Evolutionary conservation across 495 filamentous ascomycete genomes (phyloP), one percentile per base, ranked within the genome.

Genomic region (Tuber microsphaerosporum): DNA sequence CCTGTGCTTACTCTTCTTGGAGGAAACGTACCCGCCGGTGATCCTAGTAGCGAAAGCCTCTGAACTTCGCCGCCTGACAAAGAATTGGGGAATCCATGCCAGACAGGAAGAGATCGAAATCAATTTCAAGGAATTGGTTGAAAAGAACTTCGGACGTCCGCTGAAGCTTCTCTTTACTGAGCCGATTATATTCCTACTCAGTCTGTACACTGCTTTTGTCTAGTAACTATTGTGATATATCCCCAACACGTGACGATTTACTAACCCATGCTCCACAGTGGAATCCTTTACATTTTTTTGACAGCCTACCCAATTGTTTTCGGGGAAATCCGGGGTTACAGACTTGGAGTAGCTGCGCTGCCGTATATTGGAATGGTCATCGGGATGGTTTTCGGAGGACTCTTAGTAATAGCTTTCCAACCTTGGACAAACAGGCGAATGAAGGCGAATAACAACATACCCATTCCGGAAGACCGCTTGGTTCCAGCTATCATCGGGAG

Each of bases 21-120:
- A 89, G 77, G 93, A 97, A 84, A 92, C 93, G 0, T 97, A 97
- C 80, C 92, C 93, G 26, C 93, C 93, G 0, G 85, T 92, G 5
- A 90, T 97, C 72, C 86, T 97, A 0, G 87, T 95, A 71, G 82
- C 85, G 41, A 96, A 97, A 84, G 94, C 93, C 8, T 83, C 87
- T 1, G 90, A 94, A 73, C 86, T 97, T 34, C 91, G 94, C 70
- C 91, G 92, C 17, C 85, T 91, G 69, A 97, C 94, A 10, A 88
- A 89, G 82, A 97, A 96, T 85, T 96, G 93, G 93, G 94, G 92
- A 69, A 96, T 97, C 77, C 93, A 97, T 84, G 92, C 93, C 70
- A 96, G 94, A 82, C 92, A 97, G 83, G 94, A 97, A 82, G 93
- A 97, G 85, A 93, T 96, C 77, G 93, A 96, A 83, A 87, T 97